Conservation (phyloP, 2,329 filamentous ascomycete species). For the Leptodontidium sp. region DNA sequence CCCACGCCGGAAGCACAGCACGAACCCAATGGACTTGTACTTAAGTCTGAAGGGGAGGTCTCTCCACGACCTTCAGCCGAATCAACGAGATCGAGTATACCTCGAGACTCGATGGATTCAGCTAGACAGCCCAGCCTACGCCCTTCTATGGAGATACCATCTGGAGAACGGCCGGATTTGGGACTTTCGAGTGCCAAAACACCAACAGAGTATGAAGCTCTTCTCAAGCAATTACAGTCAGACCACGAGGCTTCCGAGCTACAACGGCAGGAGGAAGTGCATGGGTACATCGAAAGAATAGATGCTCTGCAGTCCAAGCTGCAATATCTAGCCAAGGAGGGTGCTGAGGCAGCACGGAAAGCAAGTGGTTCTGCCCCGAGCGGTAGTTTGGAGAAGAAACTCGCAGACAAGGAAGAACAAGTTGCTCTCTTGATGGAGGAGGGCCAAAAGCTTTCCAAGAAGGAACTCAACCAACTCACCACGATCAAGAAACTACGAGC, state of each 20-base stretch:
- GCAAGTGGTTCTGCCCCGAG: constrained; percentile 67
- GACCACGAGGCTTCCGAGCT: constrained; percentile 44
- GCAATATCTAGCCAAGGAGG: constrained; percentile 84
- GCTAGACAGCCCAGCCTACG: constrained; percentile 35
- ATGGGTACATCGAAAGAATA: constrained; percentile 85
- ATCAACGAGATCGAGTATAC: constrained; percentile 40
- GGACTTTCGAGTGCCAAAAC: constrained; percentile 26
- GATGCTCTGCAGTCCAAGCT: constrained; percentile 93
- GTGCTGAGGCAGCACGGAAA: constrained; percentile 77
- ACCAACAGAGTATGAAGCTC: constrained; percentile 50
- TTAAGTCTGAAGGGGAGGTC: constrained; percentile 35
- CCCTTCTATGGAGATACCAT: constrained; percentile 44
- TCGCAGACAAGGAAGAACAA: constrained; percentile 89
- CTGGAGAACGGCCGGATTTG: constrained; percentile 27
- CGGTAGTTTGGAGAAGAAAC: constrained; percentile 76
- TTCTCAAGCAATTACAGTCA: constrained; percentile 49
- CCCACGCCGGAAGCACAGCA: constrained; percentile 7
- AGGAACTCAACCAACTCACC: constrained; percentile 83
- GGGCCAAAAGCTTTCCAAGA: constrained; percentile 85
- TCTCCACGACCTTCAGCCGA: constrained; percentile 42
- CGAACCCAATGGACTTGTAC: constrained; percentile 26
- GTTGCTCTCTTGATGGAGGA: constrained; percentile 92
- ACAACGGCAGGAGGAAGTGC: constrained; percentile 80
- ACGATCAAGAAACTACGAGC: constrained; percentile 82
- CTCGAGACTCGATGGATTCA: constrained; percentile 40